Percentiles rank a stretch among this genome's conserved stretches.
Evolutionary conservation across 23 red algal species (phyloP).

Genomic region (Gracilaria vermiculophylla): DNA sequence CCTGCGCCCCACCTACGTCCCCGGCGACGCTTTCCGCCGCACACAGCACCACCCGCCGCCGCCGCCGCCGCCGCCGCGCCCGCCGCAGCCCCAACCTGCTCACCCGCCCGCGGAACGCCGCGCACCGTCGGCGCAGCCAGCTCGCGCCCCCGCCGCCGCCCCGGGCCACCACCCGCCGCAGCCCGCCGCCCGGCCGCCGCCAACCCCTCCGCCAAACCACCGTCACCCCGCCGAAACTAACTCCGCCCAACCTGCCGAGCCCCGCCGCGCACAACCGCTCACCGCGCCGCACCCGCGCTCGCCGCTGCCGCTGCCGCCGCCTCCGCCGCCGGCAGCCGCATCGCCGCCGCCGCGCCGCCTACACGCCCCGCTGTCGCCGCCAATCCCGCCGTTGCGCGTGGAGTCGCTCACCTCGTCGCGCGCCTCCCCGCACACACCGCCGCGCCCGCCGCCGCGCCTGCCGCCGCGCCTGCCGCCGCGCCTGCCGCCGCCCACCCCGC

Average conservation of each 20-base stretch:
- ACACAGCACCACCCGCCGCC: neutral
- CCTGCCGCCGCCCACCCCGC: neutral
- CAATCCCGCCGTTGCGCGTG: neutral
- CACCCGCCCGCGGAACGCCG: neutral
- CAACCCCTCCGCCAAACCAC: neutral
- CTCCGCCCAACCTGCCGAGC: neutral
- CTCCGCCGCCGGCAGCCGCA: no score
- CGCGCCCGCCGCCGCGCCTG: neutral
- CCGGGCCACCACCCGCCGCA: neutral
- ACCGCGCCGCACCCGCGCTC: no score
- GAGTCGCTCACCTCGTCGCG: neutral
- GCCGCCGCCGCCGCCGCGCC: neutral
- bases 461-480: neutral
- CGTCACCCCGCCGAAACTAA: neutral
- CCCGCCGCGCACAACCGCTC: neutral
- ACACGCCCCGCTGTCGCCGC: neutral
- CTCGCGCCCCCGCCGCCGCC: neutral
- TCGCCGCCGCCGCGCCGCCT: neutral
- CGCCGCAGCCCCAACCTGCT: neutral
- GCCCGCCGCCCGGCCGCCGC: neutral
- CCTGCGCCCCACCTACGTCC: neutral
- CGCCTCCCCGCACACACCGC: neutral
- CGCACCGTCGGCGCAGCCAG: neutral
- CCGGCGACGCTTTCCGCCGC: slow-evolving; percentile 14
- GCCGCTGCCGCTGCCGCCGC: no score